phyloP scores from a whole-genome alignment of 257 asterid species.

The Nicotiana sylvestris region DNA sequence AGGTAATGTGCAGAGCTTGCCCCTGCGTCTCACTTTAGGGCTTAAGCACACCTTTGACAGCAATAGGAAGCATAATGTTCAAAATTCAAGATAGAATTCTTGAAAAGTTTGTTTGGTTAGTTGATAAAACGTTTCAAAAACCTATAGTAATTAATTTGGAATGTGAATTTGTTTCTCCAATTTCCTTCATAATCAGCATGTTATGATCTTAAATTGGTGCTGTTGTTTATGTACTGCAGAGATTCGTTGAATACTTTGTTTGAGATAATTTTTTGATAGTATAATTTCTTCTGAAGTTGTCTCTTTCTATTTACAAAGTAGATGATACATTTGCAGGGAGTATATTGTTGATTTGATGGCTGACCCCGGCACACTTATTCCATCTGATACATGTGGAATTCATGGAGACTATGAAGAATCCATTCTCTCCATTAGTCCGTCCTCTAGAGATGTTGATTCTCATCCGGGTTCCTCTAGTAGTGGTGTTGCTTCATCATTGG shows the following conservation, averaged over 20 bases:
- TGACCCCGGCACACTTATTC: slow-evolving; percentile 95
- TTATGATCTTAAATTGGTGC: background rate
- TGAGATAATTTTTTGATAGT: slow-evolving; percentile 6
- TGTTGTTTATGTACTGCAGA: slow-evolving; percentile 1
- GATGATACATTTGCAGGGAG: slow-evolving; percentile 57
- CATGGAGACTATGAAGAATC: slow-evolving; percentile 35
- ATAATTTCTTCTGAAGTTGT: slow-evolving; percentile 10
- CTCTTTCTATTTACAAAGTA: background rate
- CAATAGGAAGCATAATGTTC: background rate
- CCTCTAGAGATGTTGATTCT: slow-evolving; percentile 29
- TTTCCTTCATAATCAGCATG: slow-evolving; percentile 1
- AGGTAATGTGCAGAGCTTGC: background rate
- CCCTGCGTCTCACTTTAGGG: background rate
- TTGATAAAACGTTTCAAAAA: background rate
- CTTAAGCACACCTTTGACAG: background rate
- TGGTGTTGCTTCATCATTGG: slow-evolving; percentile 32
- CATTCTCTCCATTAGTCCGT: slow-evolving; percentile 21
- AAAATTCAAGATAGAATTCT: background rate
- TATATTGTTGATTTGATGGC: slow-evolving; percentile 96
- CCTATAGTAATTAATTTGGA: background rate
- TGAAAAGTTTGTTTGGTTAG: background rate
- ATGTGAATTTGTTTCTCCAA: background rate
- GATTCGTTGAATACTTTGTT: slow-evolving; percentile 11
- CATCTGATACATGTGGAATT: slow-evolving; percentile 69
- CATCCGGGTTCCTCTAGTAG: slow-evolving; percentile 40